Evolutionary conservation across 202 grass and related monocot species (phyloP).

Genomic region (Eragrostis tef): DNA sequence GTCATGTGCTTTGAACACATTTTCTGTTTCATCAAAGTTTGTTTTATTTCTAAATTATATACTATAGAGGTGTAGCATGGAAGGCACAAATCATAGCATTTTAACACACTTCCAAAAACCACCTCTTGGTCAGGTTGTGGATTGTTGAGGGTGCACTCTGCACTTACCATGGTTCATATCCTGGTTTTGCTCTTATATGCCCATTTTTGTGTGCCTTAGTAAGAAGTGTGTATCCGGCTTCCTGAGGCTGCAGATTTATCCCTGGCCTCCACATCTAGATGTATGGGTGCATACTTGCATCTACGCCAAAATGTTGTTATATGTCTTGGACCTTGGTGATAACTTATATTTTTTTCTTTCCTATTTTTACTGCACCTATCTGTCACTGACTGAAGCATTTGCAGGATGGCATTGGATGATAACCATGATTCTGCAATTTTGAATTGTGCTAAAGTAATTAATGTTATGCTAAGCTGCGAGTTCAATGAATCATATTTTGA

Average conservation of each 20-base stretch:
- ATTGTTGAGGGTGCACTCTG: neutral
- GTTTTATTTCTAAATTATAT: slow-evolving; percentile 23
- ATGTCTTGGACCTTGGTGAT: slow-evolving; percentile 17
- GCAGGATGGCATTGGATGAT: slow-evolving; percentile 91
- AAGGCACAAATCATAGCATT: slow-evolving; percentile 8
- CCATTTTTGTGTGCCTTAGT: neutral
- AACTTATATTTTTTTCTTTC: neutral
- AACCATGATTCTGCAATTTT: slow-evolving; percentile 97
- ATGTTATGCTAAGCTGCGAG: slow-evolving; percentile 67
- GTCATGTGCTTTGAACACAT: slow-evolving; percentile 1
- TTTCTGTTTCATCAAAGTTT: neutral
- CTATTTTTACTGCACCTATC: slow-evolving; percentile 37
- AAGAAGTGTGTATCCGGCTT: neutral
- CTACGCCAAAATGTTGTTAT: neutral
- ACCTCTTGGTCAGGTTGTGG: neutral
- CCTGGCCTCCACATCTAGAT: neutral
- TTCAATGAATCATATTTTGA: slow-evolving; percentile 81
- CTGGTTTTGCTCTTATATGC: neutral
- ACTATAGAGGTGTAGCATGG: neutral
- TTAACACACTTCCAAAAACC: slow-evolving; percentile 7
- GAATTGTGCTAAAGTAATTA: slow-evolving; percentile 76
- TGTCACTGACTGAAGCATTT: slow-evolving; percentile 50
- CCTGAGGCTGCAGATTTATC: slow-evolving; percentile 3
- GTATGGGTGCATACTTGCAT: neutral
- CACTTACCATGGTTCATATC: neutral